Evolutionary conservation across 169 alveolate genomes (phyloP).

Genomic region (Plasmodium berghei): DNA sequence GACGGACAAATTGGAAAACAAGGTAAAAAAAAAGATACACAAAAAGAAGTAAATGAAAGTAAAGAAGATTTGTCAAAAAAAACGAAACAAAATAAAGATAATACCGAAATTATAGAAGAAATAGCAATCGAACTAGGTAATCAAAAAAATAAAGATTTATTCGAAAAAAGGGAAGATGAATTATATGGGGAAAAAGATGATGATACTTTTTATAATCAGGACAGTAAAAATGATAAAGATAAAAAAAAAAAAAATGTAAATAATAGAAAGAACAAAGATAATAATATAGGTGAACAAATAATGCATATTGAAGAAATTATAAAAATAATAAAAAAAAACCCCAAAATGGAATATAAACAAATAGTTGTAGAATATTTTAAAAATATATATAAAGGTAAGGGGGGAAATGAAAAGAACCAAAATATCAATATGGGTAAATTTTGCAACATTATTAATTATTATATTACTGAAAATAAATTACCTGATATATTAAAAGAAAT

Average conservation of each 20-base stretch:
- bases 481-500: background rate
- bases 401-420: conserved; percentile 2
- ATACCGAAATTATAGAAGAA: no score
- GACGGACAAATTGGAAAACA: background rate
- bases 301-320: background rate
- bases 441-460: conserved; percentile 3
- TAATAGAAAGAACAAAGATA: background rate
- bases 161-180: background rate
- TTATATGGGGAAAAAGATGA: background rate
- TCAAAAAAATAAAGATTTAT: no score
- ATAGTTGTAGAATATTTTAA: background rate
- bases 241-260: background rate
- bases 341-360: background rate
- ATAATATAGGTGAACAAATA: background rate
- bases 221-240: background rate
- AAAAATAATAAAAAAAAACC: background rate
- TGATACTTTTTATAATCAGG: background rate
- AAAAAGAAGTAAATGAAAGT: background rate
- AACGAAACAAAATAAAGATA: no score
- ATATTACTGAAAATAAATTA: conserved; percentile 2
- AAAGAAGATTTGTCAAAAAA: background rate
- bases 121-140: no score
- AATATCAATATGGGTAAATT: background rate
- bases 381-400: background rate
- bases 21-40: background rate